Evolutionary conservation across 305 asterid species (phyloP).

Genomic region (Fraxinus albicans): DNA sequence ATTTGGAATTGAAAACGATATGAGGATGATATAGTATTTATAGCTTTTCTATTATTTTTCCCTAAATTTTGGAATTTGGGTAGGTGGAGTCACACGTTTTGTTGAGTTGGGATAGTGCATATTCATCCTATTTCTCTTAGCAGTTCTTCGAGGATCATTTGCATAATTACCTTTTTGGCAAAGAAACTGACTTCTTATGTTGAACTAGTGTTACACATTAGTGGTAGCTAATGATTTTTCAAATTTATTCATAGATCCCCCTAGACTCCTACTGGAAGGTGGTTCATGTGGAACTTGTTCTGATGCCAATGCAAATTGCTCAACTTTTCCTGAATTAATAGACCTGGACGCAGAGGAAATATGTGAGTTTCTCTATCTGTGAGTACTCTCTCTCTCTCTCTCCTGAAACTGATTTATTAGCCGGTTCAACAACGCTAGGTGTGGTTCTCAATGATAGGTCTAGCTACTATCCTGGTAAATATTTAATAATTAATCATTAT

Average conservation of each 20-base stretch:
- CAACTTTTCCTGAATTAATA: constrained; percentile 16
- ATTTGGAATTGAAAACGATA: not conserved
- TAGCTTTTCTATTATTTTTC: not conserved
- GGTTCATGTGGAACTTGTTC: constrained; percentile 7
- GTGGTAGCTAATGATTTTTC: constrained; percentile 4
- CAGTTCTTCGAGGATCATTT: not conserved
- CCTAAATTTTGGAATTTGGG: not conserved
- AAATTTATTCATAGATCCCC: constrained; percentile 13
- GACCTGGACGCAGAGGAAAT: constrained; percentile 16
- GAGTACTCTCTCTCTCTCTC: not conserved
- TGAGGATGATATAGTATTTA: not conserved
- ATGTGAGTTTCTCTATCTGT: constrained; percentile 14
- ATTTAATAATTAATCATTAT: not conserved
- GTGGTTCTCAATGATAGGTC: not conserved
- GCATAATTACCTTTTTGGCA: not conserved
- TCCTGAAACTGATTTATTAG: not conserved
- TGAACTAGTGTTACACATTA: not conserved
- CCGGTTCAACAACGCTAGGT: not conserved
- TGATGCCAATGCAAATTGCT: constrained; percentile 8
- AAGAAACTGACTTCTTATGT: not conserved
- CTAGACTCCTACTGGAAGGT: not conserved
- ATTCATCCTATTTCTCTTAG: not conserved
- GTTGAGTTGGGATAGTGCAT: not conserved
- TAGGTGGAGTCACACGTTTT: not conserved
- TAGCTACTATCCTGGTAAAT: not conserved